Percentiles rank a stretch among this genome's conserved stretches.
phyloP scores from a whole-genome alignment of 805 yeast species.

The Babjeviella inositovora region DNA sequence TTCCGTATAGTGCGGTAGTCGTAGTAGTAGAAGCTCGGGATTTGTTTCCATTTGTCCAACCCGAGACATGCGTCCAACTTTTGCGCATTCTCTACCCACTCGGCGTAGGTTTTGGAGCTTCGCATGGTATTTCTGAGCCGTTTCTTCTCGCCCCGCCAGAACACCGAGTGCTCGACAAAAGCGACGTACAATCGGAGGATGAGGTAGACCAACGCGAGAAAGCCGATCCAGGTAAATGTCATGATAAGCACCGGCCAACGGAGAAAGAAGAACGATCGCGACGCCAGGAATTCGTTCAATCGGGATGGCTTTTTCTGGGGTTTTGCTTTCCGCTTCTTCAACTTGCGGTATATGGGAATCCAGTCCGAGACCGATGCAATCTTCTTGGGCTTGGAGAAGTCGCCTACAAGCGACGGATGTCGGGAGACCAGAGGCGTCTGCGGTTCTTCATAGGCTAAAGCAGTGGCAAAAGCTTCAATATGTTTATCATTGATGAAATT shows the following conservation, averaged over 20 bases:
- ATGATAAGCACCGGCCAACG: constrained; percentile 51
- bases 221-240: constrained; percentile 33
- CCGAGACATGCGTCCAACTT: constrained; percentile 39
- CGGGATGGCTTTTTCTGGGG: constrained; percentile 4
- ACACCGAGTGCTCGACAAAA: constrained; percentile 37
- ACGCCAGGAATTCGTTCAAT: constrained; percentile 20
- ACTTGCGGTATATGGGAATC: constrained; percentile 8
- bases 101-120: constrained; percentile 30
- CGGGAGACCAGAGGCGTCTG: too few species aligned
- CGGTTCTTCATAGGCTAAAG: constrained; percentile 19
- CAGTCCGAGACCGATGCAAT: constrained; percentile 11
- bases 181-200: constrained; percentile 44
- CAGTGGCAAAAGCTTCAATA: constrained; percentile 15
- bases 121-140: constrained; percentile 31
- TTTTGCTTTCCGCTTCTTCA: constrained; percentile 1
- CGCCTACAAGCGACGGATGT: too few species aligned
- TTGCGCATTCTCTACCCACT: constrained; percentile 47
- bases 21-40: constrained; percentile 48
- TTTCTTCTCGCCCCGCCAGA: constrained; percentile 46
- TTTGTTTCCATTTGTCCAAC: constrained; percentile 46
- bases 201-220: constrained; percentile 32
- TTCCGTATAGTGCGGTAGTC: constrained; percentile 44
- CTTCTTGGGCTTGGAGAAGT: constrained; percentile 6
- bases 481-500: too few species aligned
- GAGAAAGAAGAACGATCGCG: constrained; percentile 20